phyloP scores from a whole-genome alignment of 2,329 filamentous ascomycete species.

The Venturia pyrina region DNA sequence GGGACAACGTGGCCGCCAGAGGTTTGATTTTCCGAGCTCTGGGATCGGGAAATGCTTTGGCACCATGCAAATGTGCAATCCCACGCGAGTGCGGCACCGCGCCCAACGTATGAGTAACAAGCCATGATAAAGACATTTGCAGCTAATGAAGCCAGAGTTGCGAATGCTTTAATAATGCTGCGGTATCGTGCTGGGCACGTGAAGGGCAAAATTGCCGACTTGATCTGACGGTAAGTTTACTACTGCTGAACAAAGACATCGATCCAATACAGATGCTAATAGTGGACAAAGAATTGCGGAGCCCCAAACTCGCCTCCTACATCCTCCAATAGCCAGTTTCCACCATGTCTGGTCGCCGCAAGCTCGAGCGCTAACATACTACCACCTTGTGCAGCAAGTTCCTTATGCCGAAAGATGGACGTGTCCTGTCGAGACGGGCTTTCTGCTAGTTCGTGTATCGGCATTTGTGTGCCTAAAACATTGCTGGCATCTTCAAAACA shows the following conservation, averaged over 20 bases:
- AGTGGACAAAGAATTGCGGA: background rate
- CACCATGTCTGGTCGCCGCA: background rate
- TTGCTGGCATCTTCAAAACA: background rate
- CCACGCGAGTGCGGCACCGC: background rate
- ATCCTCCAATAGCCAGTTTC: background rate
- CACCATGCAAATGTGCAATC: background rate
- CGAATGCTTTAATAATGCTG: constrained; percentile 2
- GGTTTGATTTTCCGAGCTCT: background rate
- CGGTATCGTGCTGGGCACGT: background rate
- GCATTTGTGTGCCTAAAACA: background rate
- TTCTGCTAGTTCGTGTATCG: background rate
- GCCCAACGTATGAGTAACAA: background rate
- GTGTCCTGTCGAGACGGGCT: background rate
- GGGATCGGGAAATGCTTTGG: background rate
- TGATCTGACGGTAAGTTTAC: background rate
- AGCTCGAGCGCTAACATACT: background rate
- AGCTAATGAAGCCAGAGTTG: background rate
- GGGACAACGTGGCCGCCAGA: background rate
- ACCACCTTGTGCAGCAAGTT: background rate
- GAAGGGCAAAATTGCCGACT: background rate
- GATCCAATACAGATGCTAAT: background rate
- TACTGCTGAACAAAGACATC: background rate
- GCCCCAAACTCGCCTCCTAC: background rate
- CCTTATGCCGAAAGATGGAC: background rate
- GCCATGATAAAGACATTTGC: too few relatives aligned